Evolutionary conservation across 306 rosid genomes (phyloP), one percentile per base, ranked within the genome.

Genomic region (Lathyrus oleraceus): DNA sequence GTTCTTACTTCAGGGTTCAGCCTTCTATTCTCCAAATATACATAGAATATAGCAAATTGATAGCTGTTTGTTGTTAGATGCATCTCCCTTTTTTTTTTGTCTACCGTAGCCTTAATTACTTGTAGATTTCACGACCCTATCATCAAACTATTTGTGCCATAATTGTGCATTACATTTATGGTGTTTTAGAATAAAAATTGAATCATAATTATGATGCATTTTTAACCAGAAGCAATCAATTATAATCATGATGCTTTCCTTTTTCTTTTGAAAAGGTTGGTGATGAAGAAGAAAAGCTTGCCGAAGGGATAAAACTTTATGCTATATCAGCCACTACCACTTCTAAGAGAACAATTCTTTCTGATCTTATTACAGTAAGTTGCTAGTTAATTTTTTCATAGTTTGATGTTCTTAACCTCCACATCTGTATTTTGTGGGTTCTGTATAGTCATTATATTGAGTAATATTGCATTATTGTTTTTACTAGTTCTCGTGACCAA

Each of bases 251-350:
- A 62, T 42, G 11, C 63, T 61, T 78, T 69, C 15, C 36, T 57
- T 75, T 68, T 36, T 38, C 32, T 62, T 75, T 36, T 27, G 38
- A 69, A 51, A 72, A 94, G 99, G 99, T 94, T 81, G 99, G 99
- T 0, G 99, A 91, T 25, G 85, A 84, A 76, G 96, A 94, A 3
- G 99, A 94, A 76, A 94, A 94, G 75, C 97, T 94, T 72, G 99
- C 99, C 21, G 97, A 89, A 85, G 99, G 99, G 69, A 94, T 94
- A 85, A 94, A 88, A 78, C 97, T 94, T 45, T 79, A 78, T 76
- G 99, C 97, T 54, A n/a, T 94, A 81, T 74, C 90, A 77, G 76
- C 99, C 44, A 94, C 97, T 51, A 54, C 89, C 72, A 83, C 97
- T 49, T 91, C 97, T 23, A 94, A 94, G 74, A 80, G 94, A 70